Conservation (phyloP, 2,329 filamentous ascomycete species). For the Nakataea oryzae region DNA sequence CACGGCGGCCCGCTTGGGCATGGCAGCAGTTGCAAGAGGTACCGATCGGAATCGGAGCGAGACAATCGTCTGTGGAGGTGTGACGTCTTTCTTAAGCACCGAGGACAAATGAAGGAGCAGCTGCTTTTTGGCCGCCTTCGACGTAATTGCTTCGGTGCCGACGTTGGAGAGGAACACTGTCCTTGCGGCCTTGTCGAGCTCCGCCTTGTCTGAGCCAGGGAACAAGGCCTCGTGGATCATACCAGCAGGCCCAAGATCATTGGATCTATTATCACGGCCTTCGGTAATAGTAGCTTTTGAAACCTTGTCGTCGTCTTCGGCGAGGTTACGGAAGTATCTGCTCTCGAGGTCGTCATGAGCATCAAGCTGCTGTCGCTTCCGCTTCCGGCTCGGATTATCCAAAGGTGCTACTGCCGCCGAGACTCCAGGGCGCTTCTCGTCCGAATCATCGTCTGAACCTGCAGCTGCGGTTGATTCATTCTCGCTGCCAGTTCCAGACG, state of each 20-base stretch:
- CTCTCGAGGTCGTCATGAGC: slow-evolving; percentile 61
- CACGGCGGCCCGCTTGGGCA: slow-evolving; percentile 91
- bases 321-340: slow-evolving; percentile 57
- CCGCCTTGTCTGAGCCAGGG: slow-evolving; percentile 42
- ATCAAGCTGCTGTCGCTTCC: slow-evolving; percentile 49
- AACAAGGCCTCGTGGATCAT: slow-evolving; percentile 46
- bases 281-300: slow-evolving; percentile 19
- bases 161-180: slow-evolving; percentile 94
- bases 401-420: slow-evolving; percentile 25
- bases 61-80: slow-evolving; percentile 63
- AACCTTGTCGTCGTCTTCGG: slow-evolving; percentile 43
- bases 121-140: slow-evolving; percentile 69
- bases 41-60: slow-evolving; percentile 92
- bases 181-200: slow-evolving; percentile 75
- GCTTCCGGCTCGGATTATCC: slow-evolving; percentile 45
- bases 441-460: slow-evolving; percentile 27
- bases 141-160: slow-evolving; percentile 69
- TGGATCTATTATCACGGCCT: slow-evolving; percentile 15
- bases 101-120: slow-evolving; percentile 70
- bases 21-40: slow-evolving; percentile 63
- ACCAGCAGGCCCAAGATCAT: slow-evolving; percentile 24
- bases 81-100: slow-evolving; percentile 46
- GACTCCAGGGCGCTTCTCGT: slow-evolving; percentile 25
- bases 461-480: slow-evolving; percentile 23
- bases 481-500: slow-evolving; percentile 22